Conservation (phyloP, 345 rosid genomes). For the Eucalyptus marginata region DNA sequence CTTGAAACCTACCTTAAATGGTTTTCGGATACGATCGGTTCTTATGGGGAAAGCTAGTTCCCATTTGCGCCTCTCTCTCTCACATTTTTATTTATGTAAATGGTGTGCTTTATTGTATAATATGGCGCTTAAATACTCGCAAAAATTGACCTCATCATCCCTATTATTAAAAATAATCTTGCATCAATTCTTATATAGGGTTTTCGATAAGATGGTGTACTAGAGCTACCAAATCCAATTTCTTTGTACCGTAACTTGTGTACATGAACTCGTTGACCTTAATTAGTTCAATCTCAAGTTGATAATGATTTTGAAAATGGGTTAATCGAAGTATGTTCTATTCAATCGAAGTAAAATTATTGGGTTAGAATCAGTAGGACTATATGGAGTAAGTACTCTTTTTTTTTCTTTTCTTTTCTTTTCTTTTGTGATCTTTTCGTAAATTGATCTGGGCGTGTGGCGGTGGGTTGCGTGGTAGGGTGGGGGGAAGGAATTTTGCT, state of each 20-base stretch:
- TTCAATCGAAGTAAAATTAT: background rate
- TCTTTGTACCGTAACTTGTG: background rate
- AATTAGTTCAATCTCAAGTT: too few species aligned
- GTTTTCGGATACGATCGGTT: background rate
- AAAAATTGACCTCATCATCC: accelerated
- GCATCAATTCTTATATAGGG: background rate
- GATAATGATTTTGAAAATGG: too few species aligned
- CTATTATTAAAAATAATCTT: too few species aligned
- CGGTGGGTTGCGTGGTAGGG: background rate
- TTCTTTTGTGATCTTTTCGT: background rate
- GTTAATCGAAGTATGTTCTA: background rate
- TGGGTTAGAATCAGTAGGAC: background rate
- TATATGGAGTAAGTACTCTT: background rate
- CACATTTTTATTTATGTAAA: too few species aligned
- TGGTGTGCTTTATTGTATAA: background rate
- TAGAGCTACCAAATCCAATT: background rate
- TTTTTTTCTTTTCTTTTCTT: too few species aligned
- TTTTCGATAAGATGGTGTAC: background rate
- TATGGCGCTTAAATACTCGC: background rate
- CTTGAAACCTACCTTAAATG: too few species aligned
- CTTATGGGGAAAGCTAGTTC: background rate
- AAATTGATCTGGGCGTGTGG: background rate
- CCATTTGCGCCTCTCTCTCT: too few species aligned
- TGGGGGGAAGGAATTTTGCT: background rate
- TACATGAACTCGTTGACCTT: too few species aligned